These are phyloP conservation scores for Phaeosphaeriaceae sp. DNA, from an alignment of 2,329 filamentous ascomycete genomes.

Conservation along the genomic window DNA sequence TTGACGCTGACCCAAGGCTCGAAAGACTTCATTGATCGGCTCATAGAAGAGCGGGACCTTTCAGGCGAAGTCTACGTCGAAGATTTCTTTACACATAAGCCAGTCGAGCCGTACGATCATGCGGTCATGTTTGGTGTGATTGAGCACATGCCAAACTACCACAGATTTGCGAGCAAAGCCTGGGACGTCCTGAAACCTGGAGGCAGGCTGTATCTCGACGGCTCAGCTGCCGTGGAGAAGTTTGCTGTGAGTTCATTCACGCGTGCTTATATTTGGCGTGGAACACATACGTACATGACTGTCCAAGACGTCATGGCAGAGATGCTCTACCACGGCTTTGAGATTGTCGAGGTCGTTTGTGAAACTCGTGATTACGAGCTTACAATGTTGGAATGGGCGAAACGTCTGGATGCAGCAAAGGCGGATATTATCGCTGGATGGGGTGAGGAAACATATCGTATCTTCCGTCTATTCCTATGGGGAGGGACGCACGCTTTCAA, in stretches of 20 bases:
- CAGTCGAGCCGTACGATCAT: constrained; percentile 9
- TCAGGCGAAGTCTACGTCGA: constrained; percentile 6
- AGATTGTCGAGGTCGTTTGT: constrained; percentile 6
- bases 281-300: constrained; percentile 12
- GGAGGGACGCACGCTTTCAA: constrained; percentile 13
- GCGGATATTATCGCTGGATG: constrained; percentile 8
- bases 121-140: constrained; percentile 13
- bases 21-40: constrained; percentile 7
- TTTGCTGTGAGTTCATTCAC: constrained; percentile 12
- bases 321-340: constrained; percentile 13
- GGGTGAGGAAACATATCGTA: constrained; percentile 12
- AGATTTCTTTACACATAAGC: constrained; percentile 10
- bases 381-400: constrained; percentile 14
- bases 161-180: constrained; percentile 6
- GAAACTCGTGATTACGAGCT: constrained; percentile 14
- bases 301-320: constrained; percentile 12
- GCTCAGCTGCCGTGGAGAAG: constrained; percentile 13
- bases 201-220: constrained; percentile 9
- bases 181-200: constrained; percentile 12
- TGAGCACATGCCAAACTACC: constrained; percentile 13
- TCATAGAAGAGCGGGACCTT: constrained; percentile 9
- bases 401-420: constrained; percentile 12
- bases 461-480: constrained; percentile 12
- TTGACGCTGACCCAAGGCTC: constrained; percentile 8
- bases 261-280: constrained; percentile 10